Base-by-base conservation (phyloP, 2,329 filamentous ascomycete species). In the Acarospora socialis region DNA sequence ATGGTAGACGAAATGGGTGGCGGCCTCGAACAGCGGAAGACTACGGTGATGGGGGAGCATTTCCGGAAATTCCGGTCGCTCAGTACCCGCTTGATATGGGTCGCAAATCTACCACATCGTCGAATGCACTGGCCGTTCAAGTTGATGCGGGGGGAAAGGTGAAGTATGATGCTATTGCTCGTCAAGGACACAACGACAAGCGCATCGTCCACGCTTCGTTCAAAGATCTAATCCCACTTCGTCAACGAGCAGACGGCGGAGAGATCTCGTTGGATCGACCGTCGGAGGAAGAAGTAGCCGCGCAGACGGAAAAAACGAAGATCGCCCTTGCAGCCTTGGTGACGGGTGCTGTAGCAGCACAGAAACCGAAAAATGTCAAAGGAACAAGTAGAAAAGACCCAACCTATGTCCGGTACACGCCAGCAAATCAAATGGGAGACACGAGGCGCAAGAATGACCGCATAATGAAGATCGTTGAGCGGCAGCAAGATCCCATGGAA, bases 61-160 rank as follows among this genome's bases (percentile, higher is more conserved):
- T 94, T 51, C 90, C 90, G 21, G 87, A 95, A 58, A 77, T 94
- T 17, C 77, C 81, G 9, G 75, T 95, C 32, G 90, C 87, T 25
- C 90, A 98, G 52, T 98, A 95, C 52, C 90, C 90, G 7, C 70
- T 93, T 30, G 82, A 92, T 37, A 94, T 95, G 83, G 87, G 87
- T 36, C 74, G 77, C 47, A 92, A 92, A 57, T 67, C 68, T 21
- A 48, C 57, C 2, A 62, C 72, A 6, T 68, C 64, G 19, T 90
- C 77, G 43, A 95, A 93, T 59, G 86, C 90, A 34, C 68, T 98
- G 28, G 78, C 84, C n/a, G 68, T 95, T 19, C 81, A 92, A 53
- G 84, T 95, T 21, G 84, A 95, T 51, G 73, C 68, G 0, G 79
- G 92, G 43, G 90, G 90, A 26, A 92, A 92, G 52, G 81, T 94